Conservation (phyloP, 768 basidiomycete species). For the Psilocybe azurescens region DNA sequence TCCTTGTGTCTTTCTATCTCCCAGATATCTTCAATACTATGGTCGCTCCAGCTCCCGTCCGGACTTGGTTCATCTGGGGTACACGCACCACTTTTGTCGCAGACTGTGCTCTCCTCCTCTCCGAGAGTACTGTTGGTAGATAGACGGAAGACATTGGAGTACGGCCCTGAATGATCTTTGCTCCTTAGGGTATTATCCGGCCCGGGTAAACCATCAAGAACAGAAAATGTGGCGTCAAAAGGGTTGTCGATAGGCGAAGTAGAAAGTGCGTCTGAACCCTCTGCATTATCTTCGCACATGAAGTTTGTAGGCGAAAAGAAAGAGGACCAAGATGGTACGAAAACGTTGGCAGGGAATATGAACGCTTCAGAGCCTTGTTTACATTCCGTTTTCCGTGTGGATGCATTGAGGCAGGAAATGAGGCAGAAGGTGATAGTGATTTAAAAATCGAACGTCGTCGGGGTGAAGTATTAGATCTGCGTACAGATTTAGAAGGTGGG, state of each 20-base stretch:
- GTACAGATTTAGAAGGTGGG: slow-evolving; percentile 50
- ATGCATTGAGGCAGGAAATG: slow-evolving; percentile 48
- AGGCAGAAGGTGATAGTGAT: slow-evolving; percentile 46
- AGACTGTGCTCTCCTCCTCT: slow-evolving; percentile 9
- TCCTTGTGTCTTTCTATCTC: slow-evolving; percentile 48
- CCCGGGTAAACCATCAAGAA: slow-evolving; percentile 14
- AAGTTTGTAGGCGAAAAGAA: slow-evolving; percentile 15
- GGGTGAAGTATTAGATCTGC: slow-evolving; percentile 39
- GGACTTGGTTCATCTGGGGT: slow-evolving; percentile 22
- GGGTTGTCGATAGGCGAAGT: slow-evolving; percentile 12
- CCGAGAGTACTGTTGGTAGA: slow-evolving; percentile 14
- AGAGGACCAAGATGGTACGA: slow-evolving; percentile 25
- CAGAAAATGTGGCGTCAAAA: slow-evolving; percentile 24
- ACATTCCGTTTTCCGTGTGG: slow-evolving; percentile 31
- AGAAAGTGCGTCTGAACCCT: slow-evolving; percentile 18
- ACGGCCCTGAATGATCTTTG: slow-evolving; percentile 16
- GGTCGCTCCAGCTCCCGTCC: slow-evolving; percentile 32
- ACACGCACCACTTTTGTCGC: slow-evolving; percentile 20
- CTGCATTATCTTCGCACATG: slow-evolving; percentile 22
- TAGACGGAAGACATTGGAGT: slow-evolving; percentile 39
- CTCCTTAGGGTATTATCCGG: slow-evolving; percentile 10
- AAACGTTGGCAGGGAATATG: slow-evolving; percentile 48
- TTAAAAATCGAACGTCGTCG: slow-evolving; percentile 36
- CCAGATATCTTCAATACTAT: slow-evolving; percentile 32
- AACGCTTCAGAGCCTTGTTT: slow-evolving; percentile 38